Percentiles rank a stretch among this genome's conserved stretches.
Evolutionary conservation across 495 filamentous ascomycete genomes (phyloP).

Genomic region (Aspergillus olivimuriae): DNA sequence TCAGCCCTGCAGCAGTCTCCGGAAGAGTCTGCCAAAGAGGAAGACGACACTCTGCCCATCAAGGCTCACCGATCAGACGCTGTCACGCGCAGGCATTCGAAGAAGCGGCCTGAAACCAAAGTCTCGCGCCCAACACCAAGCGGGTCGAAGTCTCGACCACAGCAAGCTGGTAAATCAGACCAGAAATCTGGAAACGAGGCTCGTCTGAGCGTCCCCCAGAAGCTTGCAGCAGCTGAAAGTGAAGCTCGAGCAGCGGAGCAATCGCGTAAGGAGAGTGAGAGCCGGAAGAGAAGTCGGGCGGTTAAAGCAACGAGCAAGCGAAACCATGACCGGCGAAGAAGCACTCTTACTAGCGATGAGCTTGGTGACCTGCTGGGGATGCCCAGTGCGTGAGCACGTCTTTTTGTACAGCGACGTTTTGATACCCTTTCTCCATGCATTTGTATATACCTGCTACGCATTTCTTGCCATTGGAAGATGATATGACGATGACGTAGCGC

Average conservation of each 20-base stretch:
- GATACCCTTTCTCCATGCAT: constrained; percentile 10
- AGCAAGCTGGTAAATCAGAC: constrained; percentile 3
- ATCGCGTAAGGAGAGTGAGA: constrained; percentile 36
- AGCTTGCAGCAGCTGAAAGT: constrained; percentile 39
- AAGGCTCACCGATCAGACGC: constrained; percentile 31
- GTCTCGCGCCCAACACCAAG: constrained; percentile 24
- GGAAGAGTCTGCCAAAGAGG: constrained; percentile 14
- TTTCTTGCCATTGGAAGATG: constrained; percentile 2
- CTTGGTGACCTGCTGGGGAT: constrained; percentile 55
- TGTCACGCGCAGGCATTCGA: constrained; percentile 29
- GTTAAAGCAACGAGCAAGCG: constrained; percentile 34
- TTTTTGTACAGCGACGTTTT: no score
- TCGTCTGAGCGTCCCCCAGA: constrained; percentile 35
- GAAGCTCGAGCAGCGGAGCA: constrained; percentile 39
- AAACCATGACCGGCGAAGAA: constrained; percentile 51
- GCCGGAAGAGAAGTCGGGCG: constrained; percentile 37
- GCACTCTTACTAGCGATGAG: constrained; percentile 68
- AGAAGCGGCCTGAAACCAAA: constrained; percentile 27
- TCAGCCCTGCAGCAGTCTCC: constrained; percentile 34
- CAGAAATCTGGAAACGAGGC: constrained; percentile 14
- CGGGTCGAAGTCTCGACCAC: constrained; percentile 23
- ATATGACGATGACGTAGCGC: constrained; percentile 10
- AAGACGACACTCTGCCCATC: constrained; percentile 35
- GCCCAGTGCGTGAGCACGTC: no score
- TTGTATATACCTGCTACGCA: constrained; percentile 6